Evolutionary conservation across 805 yeast genomes (phyloP).

Genomic region (Candida manassasensis): DNA sequence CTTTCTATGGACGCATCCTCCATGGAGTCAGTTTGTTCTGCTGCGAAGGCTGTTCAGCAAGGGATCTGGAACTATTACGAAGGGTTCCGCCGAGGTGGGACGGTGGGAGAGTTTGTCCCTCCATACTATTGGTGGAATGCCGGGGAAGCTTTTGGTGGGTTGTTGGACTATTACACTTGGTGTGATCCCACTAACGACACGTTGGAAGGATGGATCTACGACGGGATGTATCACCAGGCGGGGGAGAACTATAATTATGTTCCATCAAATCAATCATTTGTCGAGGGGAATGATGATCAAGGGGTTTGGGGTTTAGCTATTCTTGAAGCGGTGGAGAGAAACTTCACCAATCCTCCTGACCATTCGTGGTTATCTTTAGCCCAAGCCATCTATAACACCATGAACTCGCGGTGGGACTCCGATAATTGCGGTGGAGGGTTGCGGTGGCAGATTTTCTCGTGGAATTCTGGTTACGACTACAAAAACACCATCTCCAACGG

Average conservation of each 20-base stretch:
- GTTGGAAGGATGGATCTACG: constrained; percentile 23
- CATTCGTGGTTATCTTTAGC: constrained; percentile 82
- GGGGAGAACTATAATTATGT: constrained; percentile 39
- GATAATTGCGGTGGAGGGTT: constrained; percentile 78
- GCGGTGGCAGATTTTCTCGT: constrained; percentile 92
- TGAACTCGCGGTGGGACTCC: constrained; percentile 85
- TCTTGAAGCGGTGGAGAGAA: constrained; percentile 44
- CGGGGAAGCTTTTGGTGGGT: constrained; percentile 47
- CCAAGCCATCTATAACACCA: constrained; percentile 86
- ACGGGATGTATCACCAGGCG: constrained; percentile 41
- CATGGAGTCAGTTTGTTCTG: constrained; percentile 37
- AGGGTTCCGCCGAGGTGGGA: constrained; percentile 39
- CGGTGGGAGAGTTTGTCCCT: constrained; percentile 40
- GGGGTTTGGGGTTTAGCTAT: constrained; percentile 49
- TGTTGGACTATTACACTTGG: constrained; percentile 35
- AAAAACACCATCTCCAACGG: constrained; percentile 92
- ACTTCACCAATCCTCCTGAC: constrained; percentile 47
- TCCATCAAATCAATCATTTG: constrained; percentile 43
- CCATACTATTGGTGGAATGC: constrained; percentile 55
- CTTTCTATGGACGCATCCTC: constrained; percentile 36
- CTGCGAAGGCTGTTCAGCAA: constrained; percentile 27
- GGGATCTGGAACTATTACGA: constrained; percentile 45
- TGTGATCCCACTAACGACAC: constrained; percentile 33
- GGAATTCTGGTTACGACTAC: constrained; percentile 93
- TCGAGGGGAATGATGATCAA: constrained; percentile 50